Evolutionary conservation across 805 yeast species (phyloP), one percentile per base, ranked within the genome.

Genomic region (Myxozyma neglecta): DNA sequence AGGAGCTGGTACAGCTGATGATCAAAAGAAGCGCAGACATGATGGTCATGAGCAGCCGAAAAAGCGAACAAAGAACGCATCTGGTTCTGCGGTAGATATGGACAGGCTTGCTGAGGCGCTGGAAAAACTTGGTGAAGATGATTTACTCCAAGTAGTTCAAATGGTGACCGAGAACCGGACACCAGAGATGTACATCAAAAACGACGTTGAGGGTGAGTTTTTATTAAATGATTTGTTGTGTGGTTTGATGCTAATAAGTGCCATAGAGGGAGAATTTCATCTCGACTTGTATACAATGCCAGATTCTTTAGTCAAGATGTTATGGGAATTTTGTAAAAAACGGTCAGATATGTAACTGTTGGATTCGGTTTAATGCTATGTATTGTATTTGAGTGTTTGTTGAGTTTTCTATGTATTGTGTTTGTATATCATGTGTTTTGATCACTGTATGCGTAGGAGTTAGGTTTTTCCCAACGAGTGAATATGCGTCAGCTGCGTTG

Each of bases 101-200:
- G 99, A 93, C 73, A 87, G 86, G 72, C 82, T 93, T 71, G 97
- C 98, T 6, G 90, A 87, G 64, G 93, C 94, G 1, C 81, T 93
- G 70, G 90, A 96, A 56, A 89, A 89, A 75, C 80, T 93, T 67
- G 86, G 81, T 61, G 98, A 93, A 76, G 98, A 94, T 72, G 97
- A 94, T 75, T 80, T 93, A 68, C 84, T 94, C 54, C 96, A 91
- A 39, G 94, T 94, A 53, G 98, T 93, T 58, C 98, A 93, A 76
- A 92, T 93, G 97, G 94, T 93, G 45, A 91, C 96, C 48, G 98
- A 93, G 74, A 94, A 94, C 77, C 84, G 90, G 72, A 90, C 98
- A 5, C 85, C 90, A 49, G 98, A 93, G 53, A 93, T 93, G 96
- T 91, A 88, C 76, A 88, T 93, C 70, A 92, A 92, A 73, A 93